Evolutionary conservation across 176 grass and related monocot species (phyloP), one percentile per base, ranked within the genome.

Genomic region (Olyra latifolia): DNA sequence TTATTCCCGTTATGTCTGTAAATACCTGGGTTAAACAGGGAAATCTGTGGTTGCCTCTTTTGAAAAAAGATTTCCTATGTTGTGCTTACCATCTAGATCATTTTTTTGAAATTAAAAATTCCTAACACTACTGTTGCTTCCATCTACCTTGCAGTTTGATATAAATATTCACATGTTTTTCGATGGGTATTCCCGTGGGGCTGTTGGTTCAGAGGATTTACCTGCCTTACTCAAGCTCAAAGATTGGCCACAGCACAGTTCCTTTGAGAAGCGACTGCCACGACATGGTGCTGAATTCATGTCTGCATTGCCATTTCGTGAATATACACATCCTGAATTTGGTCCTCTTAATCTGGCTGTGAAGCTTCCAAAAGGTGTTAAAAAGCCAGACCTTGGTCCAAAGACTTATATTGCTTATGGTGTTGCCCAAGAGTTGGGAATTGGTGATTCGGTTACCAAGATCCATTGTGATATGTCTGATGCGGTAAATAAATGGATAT

Each of bases 331-430:
- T 76, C 88, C 90, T 48, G 79, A 64, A 19, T 76, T 13, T 75
- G 95, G 92, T 0, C 83, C 88, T 39, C 92, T 95, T 16, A 98
- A 98, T 91, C 90, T 98, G 74, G 88, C 81, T 9, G 85, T 85
- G 41, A 91, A 86, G 70, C 69, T 98, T 7, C 92, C 92, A 1
- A 0, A 25, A 6, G 0, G 15, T 30, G 72, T 85, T 71, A 65
- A 69, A 9, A 93, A 89, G 46, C 90, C 95, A 72, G 92, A 98
- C n/a, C 72, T 95, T 73, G 88, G 92, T 54, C 95, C 95, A 69
- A 98, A 98, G 84, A 82, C 92, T 48, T 98, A 84, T 28, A 95
- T 98, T 74, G 95, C 95, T 6, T 98, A 98, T 82, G 95, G 95
- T 8, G 63, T 98, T 53, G 6, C 86, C 27, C 69, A 95, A 53